These are phyloP conservation scores for Leishmania aethiopica DNA, from an alignment of 208 protist genomes.

Conservation along the genomic window DNA sequence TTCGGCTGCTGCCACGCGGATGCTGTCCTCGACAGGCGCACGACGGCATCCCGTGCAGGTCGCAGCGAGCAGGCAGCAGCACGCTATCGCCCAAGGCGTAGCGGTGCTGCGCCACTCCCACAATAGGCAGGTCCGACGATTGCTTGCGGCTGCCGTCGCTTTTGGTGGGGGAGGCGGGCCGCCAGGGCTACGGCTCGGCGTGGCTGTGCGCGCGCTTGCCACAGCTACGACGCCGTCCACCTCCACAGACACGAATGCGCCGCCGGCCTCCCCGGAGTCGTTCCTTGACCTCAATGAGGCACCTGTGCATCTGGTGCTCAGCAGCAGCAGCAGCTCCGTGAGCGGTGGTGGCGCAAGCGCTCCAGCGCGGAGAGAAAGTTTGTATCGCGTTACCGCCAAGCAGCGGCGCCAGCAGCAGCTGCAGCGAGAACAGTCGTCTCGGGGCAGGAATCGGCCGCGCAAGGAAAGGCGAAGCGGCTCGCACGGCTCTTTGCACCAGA, in stretches of 20 bases:
- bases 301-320: not conserved
- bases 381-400: not conserved
- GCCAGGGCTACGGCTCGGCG: not conserved
- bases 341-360: not conserved
- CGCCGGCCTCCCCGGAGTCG: not conserved
- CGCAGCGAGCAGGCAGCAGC: not conserved
- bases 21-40: not conserved
- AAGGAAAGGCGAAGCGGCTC: not conserved
- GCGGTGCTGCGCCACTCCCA: not conserved
- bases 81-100: not conserved
- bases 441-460: not conserved
- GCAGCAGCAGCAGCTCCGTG: not conserved
- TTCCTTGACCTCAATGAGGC: conserved; percentile 5
- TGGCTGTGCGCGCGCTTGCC: not conserved
- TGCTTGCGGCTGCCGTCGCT: not conserved
- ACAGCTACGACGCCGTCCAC: not conserved
- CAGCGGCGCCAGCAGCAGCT: not conserved
- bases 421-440: not conserved
- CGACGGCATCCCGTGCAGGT: not conserved
- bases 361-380: not conserved
- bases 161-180: not conserved
- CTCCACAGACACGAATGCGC: not conserved
- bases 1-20: not conserved
- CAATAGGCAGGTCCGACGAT: not conserved
- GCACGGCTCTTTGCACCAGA: not conserved